Conservation (phyloP, 768 basidiomycete genomes). For the Boletus tomentosulus region DNA sequence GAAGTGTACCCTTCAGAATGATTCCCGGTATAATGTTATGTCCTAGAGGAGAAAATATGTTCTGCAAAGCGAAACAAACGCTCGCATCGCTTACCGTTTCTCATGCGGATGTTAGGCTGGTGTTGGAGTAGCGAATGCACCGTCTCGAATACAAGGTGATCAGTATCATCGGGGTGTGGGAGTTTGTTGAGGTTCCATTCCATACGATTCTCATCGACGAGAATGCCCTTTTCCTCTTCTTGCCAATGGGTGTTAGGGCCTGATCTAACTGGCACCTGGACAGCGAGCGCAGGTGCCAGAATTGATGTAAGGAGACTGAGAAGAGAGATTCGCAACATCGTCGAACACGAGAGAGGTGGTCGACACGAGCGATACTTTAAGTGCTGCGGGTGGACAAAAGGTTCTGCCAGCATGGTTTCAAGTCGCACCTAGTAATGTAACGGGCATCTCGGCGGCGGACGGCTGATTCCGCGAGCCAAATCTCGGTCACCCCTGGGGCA, state of each 20-base stretch:
- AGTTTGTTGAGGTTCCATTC: neutral
- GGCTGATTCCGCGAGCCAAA: too few relatives aligned
- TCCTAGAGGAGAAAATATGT: conserved; percentile 7
- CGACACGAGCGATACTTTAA: too few relatives aligned
- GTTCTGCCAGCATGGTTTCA: too few relatives aligned
- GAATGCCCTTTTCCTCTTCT: neutral
- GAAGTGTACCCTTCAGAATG: neutral
- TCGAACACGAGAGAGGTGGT: neutral
- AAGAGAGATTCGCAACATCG: neutral
- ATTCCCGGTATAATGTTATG: neutral
- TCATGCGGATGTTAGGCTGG: neutral
- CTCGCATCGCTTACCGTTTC: neutral
- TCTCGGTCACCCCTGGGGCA: too few relatives aligned
- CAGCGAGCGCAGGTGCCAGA: neutral
- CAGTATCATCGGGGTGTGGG: neutral
- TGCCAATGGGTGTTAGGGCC: neutral
- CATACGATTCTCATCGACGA: neutral
- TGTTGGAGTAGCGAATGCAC: neutral
- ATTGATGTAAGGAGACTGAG: neutral
- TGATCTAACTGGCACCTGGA: neutral
- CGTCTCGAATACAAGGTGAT: neutral
- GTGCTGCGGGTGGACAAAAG: too few relatives aligned
- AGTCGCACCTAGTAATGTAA: too few relatives aligned
- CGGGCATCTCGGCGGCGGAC: too few relatives aligned
- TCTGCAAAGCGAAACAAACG: neutral